Conservation (phyloP, 2,329 filamentous ascomycete genomes). For the Penicillium crustosum region DNA sequence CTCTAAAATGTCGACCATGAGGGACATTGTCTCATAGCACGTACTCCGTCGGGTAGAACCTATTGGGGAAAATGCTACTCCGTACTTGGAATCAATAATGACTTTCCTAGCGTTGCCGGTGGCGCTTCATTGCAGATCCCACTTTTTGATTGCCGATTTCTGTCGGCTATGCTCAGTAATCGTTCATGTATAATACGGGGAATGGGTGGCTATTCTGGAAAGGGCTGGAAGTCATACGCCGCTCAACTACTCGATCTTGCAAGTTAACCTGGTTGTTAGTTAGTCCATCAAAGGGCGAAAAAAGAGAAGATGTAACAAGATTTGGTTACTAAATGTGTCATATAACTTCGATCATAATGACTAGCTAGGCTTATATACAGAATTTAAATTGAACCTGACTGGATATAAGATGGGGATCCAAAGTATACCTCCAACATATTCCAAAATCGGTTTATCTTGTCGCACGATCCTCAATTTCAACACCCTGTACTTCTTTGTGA, state of each 20-base stretch:
- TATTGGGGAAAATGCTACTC: background rate
- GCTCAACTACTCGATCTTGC: background rate
- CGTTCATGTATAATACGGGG: too few species aligned
- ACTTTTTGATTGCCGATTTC: background rate
- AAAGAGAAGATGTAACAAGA: background rate
- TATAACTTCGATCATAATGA: background rate
- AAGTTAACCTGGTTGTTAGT: background rate
- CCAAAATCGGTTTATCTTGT: background rate
- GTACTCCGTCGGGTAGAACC: background rate
- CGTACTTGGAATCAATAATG: background rate
- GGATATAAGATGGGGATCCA: background rate
- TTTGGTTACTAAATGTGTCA: background rate
- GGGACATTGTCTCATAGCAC: too few species aligned
- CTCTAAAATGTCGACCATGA: too few species aligned
- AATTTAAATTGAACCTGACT: background rate
- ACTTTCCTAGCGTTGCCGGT: background rate
- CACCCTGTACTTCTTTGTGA: background rate
- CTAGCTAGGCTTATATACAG: background rate
- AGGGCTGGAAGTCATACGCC: background rate
- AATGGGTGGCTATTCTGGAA: background rate
- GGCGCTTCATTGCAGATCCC: background rate
- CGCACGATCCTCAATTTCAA: background rate
- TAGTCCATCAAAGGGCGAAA: background rate
- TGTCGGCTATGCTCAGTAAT: background rate
- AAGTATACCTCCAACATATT: background rate